Base-by-base conservation (phyloP, 2,329 filamentous ascomycete genomes). In the Diplodia mutila region DNA sequence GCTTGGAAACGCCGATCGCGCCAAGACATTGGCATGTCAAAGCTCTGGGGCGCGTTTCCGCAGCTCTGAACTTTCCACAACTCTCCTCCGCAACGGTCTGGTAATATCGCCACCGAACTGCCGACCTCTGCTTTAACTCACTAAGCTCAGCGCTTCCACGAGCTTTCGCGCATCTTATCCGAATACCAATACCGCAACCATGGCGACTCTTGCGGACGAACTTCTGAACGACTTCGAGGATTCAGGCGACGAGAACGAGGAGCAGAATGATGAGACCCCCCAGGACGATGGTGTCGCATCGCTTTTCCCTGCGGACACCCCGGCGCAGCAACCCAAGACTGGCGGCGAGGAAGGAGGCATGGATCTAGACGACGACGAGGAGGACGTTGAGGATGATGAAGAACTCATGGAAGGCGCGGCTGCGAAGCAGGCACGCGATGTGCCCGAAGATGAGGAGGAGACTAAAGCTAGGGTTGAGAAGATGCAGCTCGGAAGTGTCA, bases 161-260 rank as follows among this genome's bases (percentile, higher is more conserved):
- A 9, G 4, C 16, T 3, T 25, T 14, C 21, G 25, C 8, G 7
- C 11, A 6, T 3, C 18, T n/a, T 11, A 16, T 9, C 21, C n/a
- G 32, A 16, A 39, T 39, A 4, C 11, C 18, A 11, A 32, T 39
- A 18, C n/a, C 61, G 51, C 49, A 14, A 72, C 54, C 51, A 79
- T 97, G 93, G 93, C 94, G 78, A 96, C 93, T 53, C 86, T 96
- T 70, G 94, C 92, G 70, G 94, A 98, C 75, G 94, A 98, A 78
- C 87, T 99, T 12, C 85, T 98, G 73, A 92, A 95, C 75, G 93
- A 97, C 77, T 95, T 97, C 71, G 93, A 93, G 74, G 92, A 96
- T 75, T 92, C 89, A 6, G 93, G 89, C 63, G 92, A 92, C 64
- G 92, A 95, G 73, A 87, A 86, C 46, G 90, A 90, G 69, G 87